These are phyloP conservation scores for Fusarium sp. DNA, from an alignment of 2,329 filamentous ascomycete genomes.

Conservation along the genomic window DNA sequence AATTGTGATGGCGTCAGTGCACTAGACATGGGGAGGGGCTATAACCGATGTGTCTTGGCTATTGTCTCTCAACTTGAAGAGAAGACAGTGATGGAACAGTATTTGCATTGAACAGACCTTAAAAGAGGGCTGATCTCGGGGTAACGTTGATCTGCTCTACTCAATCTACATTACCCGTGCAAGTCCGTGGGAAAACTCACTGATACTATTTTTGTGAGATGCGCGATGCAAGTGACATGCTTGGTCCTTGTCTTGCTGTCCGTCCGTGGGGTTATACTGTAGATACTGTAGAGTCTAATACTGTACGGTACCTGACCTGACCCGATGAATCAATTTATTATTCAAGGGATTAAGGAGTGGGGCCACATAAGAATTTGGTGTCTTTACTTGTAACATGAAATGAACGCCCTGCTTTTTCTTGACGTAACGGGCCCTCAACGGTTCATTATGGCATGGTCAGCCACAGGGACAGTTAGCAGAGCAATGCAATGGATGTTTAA, in stretches of 20 bases:
- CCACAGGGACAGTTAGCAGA: neutral
- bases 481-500: neutral
- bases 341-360: constrained; percentile 2
- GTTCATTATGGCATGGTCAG: constrained; percentile 2
- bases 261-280: neutral
- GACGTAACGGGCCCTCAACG: constrained; percentile 11
- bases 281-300: constrained; percentile 6
- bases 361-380: neutral
- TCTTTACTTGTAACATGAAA: constrained; percentile 22
- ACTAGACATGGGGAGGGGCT: constrained; percentile 22
- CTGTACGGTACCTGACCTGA: constrained; percentile 14
- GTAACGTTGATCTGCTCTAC: constrained; percentile 9
- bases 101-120: too few species aligned
- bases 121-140: constrained; percentile 1
- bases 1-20: constrained; percentile 29
- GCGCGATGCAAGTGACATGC: constrained; percentile 10
- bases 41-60: constrained; percentile 5
- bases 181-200: neutral
- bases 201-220: constrained; percentile 7
- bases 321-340: neutral
- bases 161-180: neutral
- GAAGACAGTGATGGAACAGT: too few species aligned
- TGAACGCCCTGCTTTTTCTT: constrained; percentile 4
- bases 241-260: neutral
- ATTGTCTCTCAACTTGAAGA: neutral